These are phyloP conservation scores for Peniophora sp. DNA, from an alignment of 1,284 basidiomycete species.

Conservation along the genomic window DNA sequence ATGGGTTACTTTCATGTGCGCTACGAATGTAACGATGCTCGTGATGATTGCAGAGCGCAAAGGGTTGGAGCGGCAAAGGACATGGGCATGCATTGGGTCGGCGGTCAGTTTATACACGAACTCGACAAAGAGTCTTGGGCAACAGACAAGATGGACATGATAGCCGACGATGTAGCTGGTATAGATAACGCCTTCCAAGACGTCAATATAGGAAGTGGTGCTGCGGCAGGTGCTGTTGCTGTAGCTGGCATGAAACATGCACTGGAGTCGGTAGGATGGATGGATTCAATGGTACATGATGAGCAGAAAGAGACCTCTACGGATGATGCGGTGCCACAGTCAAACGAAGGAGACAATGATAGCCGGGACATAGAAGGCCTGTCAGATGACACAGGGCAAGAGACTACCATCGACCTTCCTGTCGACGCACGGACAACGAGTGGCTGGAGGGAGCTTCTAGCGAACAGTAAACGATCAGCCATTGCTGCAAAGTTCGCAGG, in stretches of 20 bases:
- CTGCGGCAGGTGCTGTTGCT: background rate
- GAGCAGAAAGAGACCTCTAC: background rate
- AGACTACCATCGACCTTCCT: too few relatives aligned
- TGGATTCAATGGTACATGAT: too few relatives aligned
- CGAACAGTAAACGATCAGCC: too few relatives aligned
- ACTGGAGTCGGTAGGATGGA: too few relatives aligned
- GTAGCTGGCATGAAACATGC: background rate
- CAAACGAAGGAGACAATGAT: too few relatives aligned
- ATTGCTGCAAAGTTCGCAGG: background rate
- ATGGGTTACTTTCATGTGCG: slow-evolving; percentile 6
- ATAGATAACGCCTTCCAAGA: too few relatives aligned
- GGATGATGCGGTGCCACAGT: too few relatives aligned
- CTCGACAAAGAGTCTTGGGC: background rate
- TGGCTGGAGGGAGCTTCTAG: too few relatives aligned
- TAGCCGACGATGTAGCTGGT: too few relatives aligned
- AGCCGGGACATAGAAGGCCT: too few relatives aligned
- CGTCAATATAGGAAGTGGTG: background rate
- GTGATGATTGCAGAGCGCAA: slow-evolving; percentile 15
- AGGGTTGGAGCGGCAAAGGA: background rate
- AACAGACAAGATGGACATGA: background rate
- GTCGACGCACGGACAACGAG: too few relatives aligned
- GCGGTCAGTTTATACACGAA: background rate
- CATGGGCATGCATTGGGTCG: background rate
- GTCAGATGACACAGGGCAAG: too few relatives aligned
- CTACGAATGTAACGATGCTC: slow-evolving; percentile 18